Evolutionary conservation across 306 rosid species (phyloP).

Genomic region (Fragaria nilgerrensis): DNA sequence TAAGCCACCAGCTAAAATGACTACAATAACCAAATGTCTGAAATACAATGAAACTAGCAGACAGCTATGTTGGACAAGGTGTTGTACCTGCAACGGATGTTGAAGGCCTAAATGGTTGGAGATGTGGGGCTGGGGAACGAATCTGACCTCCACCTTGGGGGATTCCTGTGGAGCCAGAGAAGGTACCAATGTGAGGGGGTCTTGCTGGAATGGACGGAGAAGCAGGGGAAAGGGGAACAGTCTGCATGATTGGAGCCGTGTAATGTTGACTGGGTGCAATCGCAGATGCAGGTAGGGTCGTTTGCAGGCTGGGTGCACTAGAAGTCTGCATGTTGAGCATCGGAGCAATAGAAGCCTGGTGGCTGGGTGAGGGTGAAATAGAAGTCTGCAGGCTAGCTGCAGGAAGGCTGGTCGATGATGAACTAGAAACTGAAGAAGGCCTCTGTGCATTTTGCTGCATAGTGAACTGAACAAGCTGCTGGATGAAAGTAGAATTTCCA

Average conservation of each 20-base stretch:
- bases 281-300: conserved; percentile 20
- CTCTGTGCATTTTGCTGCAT: conserved; percentile 37
- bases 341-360: not conserved
- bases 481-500: conserved; percentile 29
- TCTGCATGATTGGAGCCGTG: conserved; percentile 29
- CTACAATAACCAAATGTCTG: not conserved
- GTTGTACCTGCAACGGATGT: conserved; percentile 20
- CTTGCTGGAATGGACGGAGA: conserved; percentile 35
- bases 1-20: not conserved
- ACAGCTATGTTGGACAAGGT: not conserved
- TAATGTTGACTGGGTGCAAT: conserved; percentile 16
- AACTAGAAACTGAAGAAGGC: conserved; percentile 26
- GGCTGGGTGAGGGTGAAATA: conserved; percentile 18
- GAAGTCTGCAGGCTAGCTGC: conserved; percentile 32
- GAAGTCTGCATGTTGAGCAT: conserved; percentile 31
- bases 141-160: conserved; percentile 42
- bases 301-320: conserved; percentile 13
- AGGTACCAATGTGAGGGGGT: conserved; percentile 38
- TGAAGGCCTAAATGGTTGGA: conserved; percentile 53
- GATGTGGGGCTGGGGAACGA: conserved; percentile 78
- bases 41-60: not conserved
- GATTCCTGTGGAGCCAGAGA: conserved; percentile 35
- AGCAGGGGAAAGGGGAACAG: conserved; percentile 27
- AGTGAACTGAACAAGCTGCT: conserved; percentile 35
- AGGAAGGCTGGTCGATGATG: conserved; percentile 26